Conservation (phyloP, 768 basidiomycete genomes). For the Paxillus involutus region DNA sequence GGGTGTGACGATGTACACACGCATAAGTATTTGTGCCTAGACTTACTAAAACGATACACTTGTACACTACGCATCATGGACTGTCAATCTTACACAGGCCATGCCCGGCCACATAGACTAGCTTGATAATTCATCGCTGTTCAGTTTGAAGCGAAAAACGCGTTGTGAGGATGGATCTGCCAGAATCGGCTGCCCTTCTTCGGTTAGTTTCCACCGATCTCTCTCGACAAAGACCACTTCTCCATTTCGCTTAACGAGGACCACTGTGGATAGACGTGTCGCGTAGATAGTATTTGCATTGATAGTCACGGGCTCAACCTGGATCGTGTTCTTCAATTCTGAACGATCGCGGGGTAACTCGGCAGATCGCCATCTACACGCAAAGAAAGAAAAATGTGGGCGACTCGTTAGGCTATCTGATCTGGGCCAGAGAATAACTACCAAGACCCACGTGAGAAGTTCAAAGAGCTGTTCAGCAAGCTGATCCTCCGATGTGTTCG, state of each 20-base stretch:
- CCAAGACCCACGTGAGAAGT: slow-evolving; percentile 62
- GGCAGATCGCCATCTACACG: slow-evolving; percentile 26
- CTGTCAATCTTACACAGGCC: slow-evolving; percentile 19
- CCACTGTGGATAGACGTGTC: slow-evolving; percentile 71
- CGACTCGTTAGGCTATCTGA: slow-evolving; percentile 5
- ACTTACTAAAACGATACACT: slow-evolving; percentile 20
- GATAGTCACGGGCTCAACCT: slow-evolving; percentile 52
- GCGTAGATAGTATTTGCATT: slow-evolving; percentile 43
- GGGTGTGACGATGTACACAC: slow-evolving; percentile 29
- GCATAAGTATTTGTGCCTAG: slow-evolving; percentile 27
- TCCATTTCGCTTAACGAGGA: slow-evolving; percentile 63
- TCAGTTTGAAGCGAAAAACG: slow-evolving; percentile 48
- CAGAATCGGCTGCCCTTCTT: slow-evolving; percentile 38
- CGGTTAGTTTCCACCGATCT: slow-evolving; percentile 57
- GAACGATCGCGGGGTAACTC: slow-evolving; percentile 47
- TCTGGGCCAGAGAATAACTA: neutral
- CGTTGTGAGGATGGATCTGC: slow-evolving; percentile 47
- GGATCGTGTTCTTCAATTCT: slow-evolving; percentile 62
- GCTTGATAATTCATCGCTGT: slow-evolving; percentile 13
- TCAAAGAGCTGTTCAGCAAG: slow-evolving; percentile 62
- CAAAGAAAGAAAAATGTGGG: neutral
- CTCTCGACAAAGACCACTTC: slow-evolving; percentile 68
- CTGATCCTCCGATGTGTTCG: slow-evolving; percentile 45
- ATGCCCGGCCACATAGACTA: slow-evolving; percentile 17
- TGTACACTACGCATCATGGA: slow-evolving; percentile 37